These are phyloP conservation scores for Bassia scoparia DNA, from an alignment of 148 eudicot genomes.

Conservation along the genomic window DNA sequence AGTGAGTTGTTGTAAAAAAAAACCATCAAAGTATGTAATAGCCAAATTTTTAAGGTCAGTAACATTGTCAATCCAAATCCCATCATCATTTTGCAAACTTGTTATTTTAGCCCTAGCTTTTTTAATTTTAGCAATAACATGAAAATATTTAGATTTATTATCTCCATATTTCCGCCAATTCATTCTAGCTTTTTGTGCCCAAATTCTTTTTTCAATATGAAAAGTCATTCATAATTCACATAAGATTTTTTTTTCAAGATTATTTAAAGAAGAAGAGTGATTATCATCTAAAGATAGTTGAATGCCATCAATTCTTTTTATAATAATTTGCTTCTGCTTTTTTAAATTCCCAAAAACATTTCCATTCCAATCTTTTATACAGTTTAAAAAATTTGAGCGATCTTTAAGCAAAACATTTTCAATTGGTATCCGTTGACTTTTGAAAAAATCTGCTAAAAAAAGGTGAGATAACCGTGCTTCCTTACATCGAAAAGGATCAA, in stretches of 20 bases:
- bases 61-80: not conserved
- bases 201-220: not conserved
- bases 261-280: not conserved
- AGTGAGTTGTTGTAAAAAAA: not conserved
- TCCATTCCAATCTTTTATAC: not conserved
- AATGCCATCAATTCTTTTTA: not conserved
- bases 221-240: not conserved
- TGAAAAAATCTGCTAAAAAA: not conserved
- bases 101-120: not conserved
- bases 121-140: not conserved
- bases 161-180: not conserved
- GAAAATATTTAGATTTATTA: not conserved
- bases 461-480: not conserved
- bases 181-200: not conserved
- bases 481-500: not conserved
- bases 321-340: not conserved
- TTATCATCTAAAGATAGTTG: not conserved
- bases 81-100: not conserved
- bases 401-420: not conserved
- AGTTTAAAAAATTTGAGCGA: too few relatives aligned
- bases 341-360: not conserved
- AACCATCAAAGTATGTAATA: not conserved
- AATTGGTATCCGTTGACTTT: not conserved
- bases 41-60: not conserved
- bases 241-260: not conserved